Percentiles rank a stretch among this genome's conserved stretches.
Evolutionary conservation across 2,329 filamentous ascomycete genomes (phyloP).

Genomic region (Colletotrichum sp.): DNA sequence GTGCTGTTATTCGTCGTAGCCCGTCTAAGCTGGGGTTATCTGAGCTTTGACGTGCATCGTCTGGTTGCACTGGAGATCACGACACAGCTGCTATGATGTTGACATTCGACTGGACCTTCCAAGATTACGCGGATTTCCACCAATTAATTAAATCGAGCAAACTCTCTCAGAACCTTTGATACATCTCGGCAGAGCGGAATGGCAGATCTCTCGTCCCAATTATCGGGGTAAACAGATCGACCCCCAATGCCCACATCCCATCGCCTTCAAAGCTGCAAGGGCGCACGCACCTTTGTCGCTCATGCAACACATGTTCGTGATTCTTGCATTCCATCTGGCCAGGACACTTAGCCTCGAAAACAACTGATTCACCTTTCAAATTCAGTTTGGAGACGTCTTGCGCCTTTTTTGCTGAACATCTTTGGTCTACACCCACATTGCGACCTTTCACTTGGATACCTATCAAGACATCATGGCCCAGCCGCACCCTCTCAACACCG

Average conservation of each 20-base stretch:
- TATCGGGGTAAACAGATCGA: not conserved
- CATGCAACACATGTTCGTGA: not conserved
- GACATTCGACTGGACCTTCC: not conserved
- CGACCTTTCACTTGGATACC: accelerated
- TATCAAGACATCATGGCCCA: not conserved
- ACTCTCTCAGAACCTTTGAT: not conserved
- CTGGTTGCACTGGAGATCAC: slow-evolving; percentile 3
- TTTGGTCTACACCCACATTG: not conserved
- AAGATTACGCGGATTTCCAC: not conserved
- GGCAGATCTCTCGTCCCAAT: not conserved
- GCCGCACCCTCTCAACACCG: slow-evolving; percentile 7
- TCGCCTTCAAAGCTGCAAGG: not conserved
- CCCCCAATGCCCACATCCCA: not conserved
- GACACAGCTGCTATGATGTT: not conserved
- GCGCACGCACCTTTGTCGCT: not conserved
- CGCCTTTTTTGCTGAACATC: not conserved
- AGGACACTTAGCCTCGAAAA: not conserved
- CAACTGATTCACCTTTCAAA: accelerated
- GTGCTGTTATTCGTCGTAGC: not conserved
- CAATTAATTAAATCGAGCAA: not conserved
- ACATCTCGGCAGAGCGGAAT: not conserved
- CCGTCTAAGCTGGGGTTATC: not conserved
- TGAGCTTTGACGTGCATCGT: not conserved
- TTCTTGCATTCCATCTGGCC: not conserved
- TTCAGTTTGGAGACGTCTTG: accelerated